Evolutionary conservation across 371 early-diverging fungal genomes (phyloP).

Genomic region (Phascolomyces articulosus): DNA sequence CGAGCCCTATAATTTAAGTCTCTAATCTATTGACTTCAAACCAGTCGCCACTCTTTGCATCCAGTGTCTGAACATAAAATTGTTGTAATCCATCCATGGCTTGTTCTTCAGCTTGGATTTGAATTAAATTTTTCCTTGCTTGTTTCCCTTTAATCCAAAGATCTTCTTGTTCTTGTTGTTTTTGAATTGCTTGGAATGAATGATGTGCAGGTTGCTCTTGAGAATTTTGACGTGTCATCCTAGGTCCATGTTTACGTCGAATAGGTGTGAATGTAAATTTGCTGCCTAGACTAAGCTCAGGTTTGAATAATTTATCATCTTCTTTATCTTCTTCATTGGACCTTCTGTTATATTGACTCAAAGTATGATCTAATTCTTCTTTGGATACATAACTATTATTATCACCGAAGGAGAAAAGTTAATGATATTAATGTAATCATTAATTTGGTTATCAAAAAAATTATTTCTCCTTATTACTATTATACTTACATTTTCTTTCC

Average conservation of each 20-base stretch:
- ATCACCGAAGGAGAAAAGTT: neutral
- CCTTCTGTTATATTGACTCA: neutral
- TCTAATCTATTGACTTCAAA: conserved; percentile 28
- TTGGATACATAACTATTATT: conserved; percentile 29
- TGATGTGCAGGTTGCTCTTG: neutral
- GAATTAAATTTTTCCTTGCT: conserved; percentile 39
- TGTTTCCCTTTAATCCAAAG: conserved; percentile 35
- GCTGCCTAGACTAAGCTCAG: conserved; percentile 25
- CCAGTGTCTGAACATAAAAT: conserved; percentile 44
- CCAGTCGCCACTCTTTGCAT: conserved; percentile 51
- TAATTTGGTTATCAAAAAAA: too few species aligned
- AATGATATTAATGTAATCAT: too few species aligned
- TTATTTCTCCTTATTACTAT: too few species aligned
- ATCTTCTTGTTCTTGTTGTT: conserved; percentile 46
- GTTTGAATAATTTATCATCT: conserved; percentile 22
- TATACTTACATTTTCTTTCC: conserved; percentile 46
- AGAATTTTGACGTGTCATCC: neutral
- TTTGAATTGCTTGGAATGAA: conserved; percentile 47
- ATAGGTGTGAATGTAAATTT: conserved; percentile 31
- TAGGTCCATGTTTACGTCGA: conserved; percentile 14
- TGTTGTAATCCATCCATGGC: conserved; percentile 39
- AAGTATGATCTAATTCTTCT: conserved; percentile 16
- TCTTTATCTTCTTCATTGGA: neutral
- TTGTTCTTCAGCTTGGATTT: conserved; percentile 51
- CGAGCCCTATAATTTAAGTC: neutral